Percentiles rank a stretch among this genome's conserved stretches.
phyloP scores from a whole-genome alignment of 2,329 filamentous ascomycete genomes.

The Trichophyton simii region DNA sequence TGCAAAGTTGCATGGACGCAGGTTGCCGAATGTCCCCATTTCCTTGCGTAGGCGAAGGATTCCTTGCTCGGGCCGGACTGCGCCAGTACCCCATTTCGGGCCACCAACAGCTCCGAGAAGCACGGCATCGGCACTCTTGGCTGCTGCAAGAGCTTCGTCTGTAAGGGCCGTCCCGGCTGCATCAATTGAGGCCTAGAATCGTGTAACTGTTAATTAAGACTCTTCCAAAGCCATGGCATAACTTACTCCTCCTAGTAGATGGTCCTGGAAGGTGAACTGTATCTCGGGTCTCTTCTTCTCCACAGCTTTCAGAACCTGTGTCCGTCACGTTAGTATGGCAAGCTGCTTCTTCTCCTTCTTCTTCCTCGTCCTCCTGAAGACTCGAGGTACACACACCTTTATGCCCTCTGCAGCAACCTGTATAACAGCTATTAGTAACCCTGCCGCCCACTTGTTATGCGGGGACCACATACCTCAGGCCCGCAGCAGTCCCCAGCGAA shows the following conservation, averaged over 20 bases:
- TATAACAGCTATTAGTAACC: constrained; percentile 10
- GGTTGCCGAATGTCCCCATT: constrained; percentile 86
- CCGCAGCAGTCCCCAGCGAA: constrained; percentile 76
- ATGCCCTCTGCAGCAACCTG: constrained; percentile 73
- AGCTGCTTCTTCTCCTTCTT: not conserved
- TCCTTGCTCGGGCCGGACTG: constrained; percentile 83
- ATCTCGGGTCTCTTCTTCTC: constrained; percentile 58
- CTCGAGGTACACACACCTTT: constrained; percentile 48
- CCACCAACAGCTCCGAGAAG: constrained; percentile 89
- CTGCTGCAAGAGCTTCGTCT: constrained; percentile 67
- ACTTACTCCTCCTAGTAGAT: constrained; percentile 82
- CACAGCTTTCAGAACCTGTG: constrained; percentile 63
- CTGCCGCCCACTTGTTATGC: constrained; percentile 10
- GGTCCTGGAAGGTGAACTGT: constrained; percentile 81
- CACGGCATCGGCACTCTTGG: constrained; percentile 76
- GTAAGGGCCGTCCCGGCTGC: constrained; percentile 66
- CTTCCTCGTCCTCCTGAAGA: not conserved
- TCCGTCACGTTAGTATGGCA: not conserved
- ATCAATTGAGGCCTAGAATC: constrained; percentile 68
- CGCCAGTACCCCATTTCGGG: constrained; percentile 86
- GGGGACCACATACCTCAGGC: constrained; percentile 37
- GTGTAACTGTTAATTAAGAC: not conserved
- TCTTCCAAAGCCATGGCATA: not conserved
- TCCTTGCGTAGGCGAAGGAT: constrained; percentile 85
- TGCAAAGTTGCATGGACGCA: constrained; percentile 90